Evolutionary conservation across 148 eudicot species (phyloP), one percentile per base, ranked within the genome.

Genomic region (Persicaria tinctoria): DNA sequence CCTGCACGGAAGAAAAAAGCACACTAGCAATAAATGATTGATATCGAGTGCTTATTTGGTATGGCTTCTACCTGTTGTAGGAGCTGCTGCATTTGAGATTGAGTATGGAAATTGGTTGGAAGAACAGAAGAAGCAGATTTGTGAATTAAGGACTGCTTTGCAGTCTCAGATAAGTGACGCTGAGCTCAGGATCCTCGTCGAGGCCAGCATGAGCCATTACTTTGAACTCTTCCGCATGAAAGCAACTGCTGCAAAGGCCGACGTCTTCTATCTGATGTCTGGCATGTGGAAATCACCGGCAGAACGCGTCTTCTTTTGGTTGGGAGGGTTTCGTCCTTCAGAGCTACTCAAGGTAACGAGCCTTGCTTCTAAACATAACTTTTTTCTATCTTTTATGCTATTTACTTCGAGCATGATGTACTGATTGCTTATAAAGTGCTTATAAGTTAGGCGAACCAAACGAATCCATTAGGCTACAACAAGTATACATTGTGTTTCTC

Each of bases 311-410:
- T 95, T 95, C 89, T 82, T 85, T 76, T 95, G 98, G 98, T 89
- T 95, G 45, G 98, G 98, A 69, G 98, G 98, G 56, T 95, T 90
- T 82, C 96, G 98, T 46, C 98, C 98, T 27, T 95, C 98, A 7
- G 98, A 92, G 73, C 79, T 95, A 78, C 83, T 95, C 48, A 89
- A 89, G 98, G 98, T 95, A 74, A 46, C 7, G 1, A 16, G 27
- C 27, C 13, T 41, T 18, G 1, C 13, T 5, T 47, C 60, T 46
- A 6, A 4, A 41, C n/a, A 23, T 46, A 32, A 32, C 41, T 32
- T 32, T 32, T 32, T 1, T 1, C 41, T 32, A 32, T 1, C 41
- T 1, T 32, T 32, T 32, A 32, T 32, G 41, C 41, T 2, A 32
- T 1, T 32, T 32, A 32, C 41, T 32, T 32, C 41, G 41, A 1